Evolutionary conservation across 1,284 basidiomycete species (phyloP).

Genomic region (Tylopilus sp.): DNA sequence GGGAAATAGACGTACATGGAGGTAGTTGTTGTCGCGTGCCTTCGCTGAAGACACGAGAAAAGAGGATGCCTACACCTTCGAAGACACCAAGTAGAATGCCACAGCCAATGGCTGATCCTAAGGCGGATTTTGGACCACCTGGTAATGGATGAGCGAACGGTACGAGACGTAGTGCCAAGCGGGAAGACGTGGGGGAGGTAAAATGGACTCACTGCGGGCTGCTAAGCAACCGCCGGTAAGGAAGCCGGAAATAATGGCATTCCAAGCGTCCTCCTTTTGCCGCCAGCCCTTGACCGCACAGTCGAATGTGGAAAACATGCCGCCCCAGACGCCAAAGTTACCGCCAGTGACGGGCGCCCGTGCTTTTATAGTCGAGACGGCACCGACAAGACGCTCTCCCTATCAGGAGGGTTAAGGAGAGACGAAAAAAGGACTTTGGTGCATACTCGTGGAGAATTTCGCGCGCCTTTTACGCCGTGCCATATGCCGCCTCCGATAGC

Average conservation of each 20-base stretch:
- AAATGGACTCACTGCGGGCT: constrained; percentile 73
- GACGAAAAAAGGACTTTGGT: neutral
- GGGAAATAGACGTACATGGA: constrained; percentile 24
- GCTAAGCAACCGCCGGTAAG: constrained; percentile 97
- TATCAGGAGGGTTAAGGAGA: constrained; percentile 4
- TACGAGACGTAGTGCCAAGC: neutral
- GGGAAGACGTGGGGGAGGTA: neutral
- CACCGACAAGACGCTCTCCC: constrained; percentile 94
- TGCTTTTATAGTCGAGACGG: constrained; percentile 96
- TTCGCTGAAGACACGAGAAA: constrained; percentile 82
- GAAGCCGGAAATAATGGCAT: constrained; percentile 97
- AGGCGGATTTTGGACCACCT: constrained; percentile 91
- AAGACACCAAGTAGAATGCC: constrained; percentile 97
- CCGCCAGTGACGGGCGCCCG: constrained; percentile 97
- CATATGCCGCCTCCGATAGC: constrained; percentile 95
- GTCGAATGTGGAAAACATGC: constrained; percentile 96
- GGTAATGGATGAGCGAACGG: constrained; percentile 12
- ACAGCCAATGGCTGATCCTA: constrained; percentile 91
- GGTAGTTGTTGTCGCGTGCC: constrained; percentile 70
- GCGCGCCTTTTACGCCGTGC: constrained; percentile 98
- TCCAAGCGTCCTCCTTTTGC: constrained; percentile 99
- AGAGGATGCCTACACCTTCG: constrained; percentile 88
- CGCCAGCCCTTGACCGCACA: constrained; percentile 96
- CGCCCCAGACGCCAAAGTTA: constrained; percentile 98
- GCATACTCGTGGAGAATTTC: constrained; percentile 87